phyloP scores from a whole-genome alignment of 2,329 filamentous ascomycete genomes.

The Pseudogymnoascus sp. region DNA sequence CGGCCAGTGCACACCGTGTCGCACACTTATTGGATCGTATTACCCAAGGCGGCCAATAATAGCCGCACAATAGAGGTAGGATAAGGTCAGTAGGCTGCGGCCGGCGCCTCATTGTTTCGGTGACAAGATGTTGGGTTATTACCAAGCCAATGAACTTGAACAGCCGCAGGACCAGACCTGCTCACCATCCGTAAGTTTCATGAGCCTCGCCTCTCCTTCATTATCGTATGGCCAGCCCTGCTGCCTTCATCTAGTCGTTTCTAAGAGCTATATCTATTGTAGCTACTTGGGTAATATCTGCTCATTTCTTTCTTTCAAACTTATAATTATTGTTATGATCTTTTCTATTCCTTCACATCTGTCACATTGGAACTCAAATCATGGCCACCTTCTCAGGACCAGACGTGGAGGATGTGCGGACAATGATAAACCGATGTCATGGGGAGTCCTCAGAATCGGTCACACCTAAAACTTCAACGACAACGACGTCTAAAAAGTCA shows the following conservation, averaged over 20 bases:
- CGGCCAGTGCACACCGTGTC: neutral
- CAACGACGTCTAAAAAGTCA: constrained; percentile 21
- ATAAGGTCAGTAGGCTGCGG: neutral
- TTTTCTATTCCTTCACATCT: neutral
- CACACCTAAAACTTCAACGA: neutral
- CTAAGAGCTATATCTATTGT: neutral
- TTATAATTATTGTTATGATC: neutral
- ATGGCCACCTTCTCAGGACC: constrained; percentile 1
- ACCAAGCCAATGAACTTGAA: neutral
- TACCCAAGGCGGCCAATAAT: constrained; percentile 1
- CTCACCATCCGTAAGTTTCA: neutral
- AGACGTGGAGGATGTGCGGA: neutral
- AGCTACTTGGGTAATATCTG: neutral
- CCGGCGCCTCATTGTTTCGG: neutral
- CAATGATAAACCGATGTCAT: neutral
- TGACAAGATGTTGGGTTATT: neutral
- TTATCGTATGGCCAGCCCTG: neutral
- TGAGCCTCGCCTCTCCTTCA: neutral
- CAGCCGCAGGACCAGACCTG: neutral
- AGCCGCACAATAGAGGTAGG: neutral
- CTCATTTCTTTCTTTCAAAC: neutral
- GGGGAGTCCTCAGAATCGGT: neutral
- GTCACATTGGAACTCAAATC: neutral
- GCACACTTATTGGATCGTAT: neutral
- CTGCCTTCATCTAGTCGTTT: neutral